Evolutionary conservation across 2,329 filamentous ascomycete genomes (phyloP), one percentile per base, ranked within the genome.

Genomic region (Botrytis cinerea): DNA sequence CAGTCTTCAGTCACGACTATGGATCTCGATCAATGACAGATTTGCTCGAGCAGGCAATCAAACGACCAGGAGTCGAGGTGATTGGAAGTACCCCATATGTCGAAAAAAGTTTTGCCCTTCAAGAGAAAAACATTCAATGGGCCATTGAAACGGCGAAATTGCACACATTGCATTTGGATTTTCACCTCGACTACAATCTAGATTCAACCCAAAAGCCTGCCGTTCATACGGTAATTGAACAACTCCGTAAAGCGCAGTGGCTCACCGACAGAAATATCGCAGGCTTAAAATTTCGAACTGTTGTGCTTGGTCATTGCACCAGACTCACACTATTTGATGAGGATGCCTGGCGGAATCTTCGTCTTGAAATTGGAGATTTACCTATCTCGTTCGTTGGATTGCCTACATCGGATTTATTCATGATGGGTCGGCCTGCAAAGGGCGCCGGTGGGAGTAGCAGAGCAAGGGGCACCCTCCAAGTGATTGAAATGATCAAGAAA

Each of bases 151-250:
- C 85, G 38, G 89, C 89, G 2, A 79, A 90, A 54, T 75, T 82
- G 35, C 79, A 84, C 57, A 78, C 81, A 2, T 84, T 90, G 69
- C 88, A 92, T 79, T 81, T 93, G 8, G 91, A 93, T 78, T 89
- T 93, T 63, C 92, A 93, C 79, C 84, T 93, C 9, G 92, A 93
- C 80, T 93, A 93, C 80, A 89, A 90, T 73, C 82, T 93, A 4
- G 86, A 90, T 70, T 74, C 81, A 2, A 77, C 79, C 1, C 84
- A 81, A 63, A 83, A 86, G 68, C 83, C 88, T 0, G 81, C 90
- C 71, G 81, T 90, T 0, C 87, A 86, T 82, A 82, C 86, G 60
- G 87, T 90, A 1, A 73, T 93, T 35, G 78, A 85, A 1, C 80
- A 83, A 1, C 82, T 93, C 20, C 83, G 85, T 73, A 80, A 82